These are phyloP conservation scores for Phytophthora chlamydospora DNA, from an alignment of 352 stramenopile genomes.

Conservation along the genomic window DNA sequence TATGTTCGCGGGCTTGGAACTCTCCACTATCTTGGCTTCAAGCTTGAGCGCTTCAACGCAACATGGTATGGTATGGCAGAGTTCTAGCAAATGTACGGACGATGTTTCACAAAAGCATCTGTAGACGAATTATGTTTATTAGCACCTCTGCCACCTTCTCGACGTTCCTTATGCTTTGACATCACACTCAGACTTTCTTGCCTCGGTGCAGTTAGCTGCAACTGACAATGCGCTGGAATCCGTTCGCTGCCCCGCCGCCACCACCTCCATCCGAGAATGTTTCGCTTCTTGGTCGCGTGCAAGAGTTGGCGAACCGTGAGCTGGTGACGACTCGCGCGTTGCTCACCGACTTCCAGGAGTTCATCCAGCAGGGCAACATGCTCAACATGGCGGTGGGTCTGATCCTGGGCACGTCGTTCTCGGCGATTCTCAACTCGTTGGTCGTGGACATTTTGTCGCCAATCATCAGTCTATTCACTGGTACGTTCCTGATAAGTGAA, in stretches of 20 bases:
- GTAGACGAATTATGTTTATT: no score
- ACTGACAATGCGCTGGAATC: constrained; percentile 27
- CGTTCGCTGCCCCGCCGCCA: constrained; percentile 24
- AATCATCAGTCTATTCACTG: constrained; percentile 72
- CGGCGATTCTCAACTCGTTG: constrained; percentile 75
- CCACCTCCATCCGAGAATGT: constrained; percentile 26
- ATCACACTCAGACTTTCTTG: background rate
- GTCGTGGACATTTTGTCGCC: constrained; percentile 70
- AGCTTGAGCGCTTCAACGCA: no score
- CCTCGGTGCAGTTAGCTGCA: no score
- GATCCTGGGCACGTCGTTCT: constrained; percentile 72
- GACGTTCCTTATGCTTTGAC: background rate
- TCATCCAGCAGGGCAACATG: constrained; percentile 80
- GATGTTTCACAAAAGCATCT: no score
- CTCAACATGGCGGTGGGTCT: constrained; percentile 74
- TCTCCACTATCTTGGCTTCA: no score
- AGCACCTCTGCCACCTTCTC: background rate
- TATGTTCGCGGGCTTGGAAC: no score
- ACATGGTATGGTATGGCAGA: no score
- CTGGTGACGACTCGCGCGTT: constrained; percentile 22
- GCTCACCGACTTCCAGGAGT: constrained; percentile 65
- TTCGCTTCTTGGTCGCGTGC: constrained; percentile 33
- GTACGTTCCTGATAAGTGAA: constrained; percentile 18
- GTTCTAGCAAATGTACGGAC: no score
- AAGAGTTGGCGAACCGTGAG: constrained; percentile 28